A percentile compares a stretch with the other conserved stretches of the same genome.
phyloP scores from a whole-genome alignment of 257 asterid genomes.

The Datura wrightii region DNA sequence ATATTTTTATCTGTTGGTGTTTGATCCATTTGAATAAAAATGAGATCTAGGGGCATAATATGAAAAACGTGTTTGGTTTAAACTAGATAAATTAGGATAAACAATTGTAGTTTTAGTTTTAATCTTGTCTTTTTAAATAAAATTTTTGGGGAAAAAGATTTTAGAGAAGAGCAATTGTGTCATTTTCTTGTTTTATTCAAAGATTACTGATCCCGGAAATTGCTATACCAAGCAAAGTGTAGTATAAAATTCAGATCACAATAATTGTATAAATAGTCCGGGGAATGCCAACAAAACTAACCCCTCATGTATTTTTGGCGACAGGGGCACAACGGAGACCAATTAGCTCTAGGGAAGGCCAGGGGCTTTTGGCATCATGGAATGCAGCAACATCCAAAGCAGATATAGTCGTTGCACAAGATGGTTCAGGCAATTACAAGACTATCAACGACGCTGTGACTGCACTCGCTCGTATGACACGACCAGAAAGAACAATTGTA shows the following conservation, averaged over 20 bases:
- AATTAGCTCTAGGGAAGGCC: slow-evolving; percentile 23
- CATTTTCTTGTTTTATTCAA: not conserved
- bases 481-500: slow-evolving; percentile 47
- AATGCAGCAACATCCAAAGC: slow-evolving; percentile 53
- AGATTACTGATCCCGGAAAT: not conserved
- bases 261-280: not conserved
- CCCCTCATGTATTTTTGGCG: not conserved
- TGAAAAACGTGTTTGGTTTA: not conserved
- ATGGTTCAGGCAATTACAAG: slow-evolving; percentile 67
- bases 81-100: not conserved
- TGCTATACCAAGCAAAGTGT: not conserved
- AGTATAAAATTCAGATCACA: no score
- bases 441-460: slow-evolving; percentile 66
- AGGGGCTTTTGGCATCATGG: slow-evolving; percentile 58
- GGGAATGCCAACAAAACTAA: not conserved
- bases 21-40: not conserved
- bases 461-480: slow-evolving; percentile 44
- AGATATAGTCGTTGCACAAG: slow-evolving; percentile 69
- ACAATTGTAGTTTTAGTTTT: not conserved
- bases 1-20: not conserved
- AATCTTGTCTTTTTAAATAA: no score
- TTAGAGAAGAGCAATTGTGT: not conserved
- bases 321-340: slow-evolving; percentile 31
- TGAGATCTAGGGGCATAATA: not conserved
- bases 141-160: no score